phyloP scores from a whole-genome alignment of 2,329 filamentous ascomycete species.

The Botrytis hyacinthi region DNA sequence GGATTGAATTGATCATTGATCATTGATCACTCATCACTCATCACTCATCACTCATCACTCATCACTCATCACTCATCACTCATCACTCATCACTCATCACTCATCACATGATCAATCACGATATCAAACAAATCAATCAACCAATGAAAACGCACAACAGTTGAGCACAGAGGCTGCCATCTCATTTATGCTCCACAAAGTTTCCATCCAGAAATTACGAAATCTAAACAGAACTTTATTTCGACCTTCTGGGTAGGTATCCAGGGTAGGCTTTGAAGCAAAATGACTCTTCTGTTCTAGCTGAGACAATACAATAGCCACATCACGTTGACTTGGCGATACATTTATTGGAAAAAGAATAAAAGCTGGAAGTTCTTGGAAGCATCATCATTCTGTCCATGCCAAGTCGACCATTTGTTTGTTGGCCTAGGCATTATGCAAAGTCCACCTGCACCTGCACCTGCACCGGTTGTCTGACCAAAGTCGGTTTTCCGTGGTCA shows the following conservation, averaged over 20 bases:
- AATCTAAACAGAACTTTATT: neutral
- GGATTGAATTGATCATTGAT: neutral
- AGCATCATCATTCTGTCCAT: neutral
- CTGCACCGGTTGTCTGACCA: neutral
- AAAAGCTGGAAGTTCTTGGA: neutral
- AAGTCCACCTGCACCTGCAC: neutral
- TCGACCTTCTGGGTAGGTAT: neutral
- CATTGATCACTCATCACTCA: neutral
- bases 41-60: too few species aligned
- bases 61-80: too few species aligned
- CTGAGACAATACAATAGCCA: neutral
- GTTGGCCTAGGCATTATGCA: neutral
- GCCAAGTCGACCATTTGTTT: neutral
- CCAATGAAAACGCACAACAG: neutral
- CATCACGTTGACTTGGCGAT: neutral
- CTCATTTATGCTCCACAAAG: neutral
- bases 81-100: neutral
- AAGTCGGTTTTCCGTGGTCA: neutral
- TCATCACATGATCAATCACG: neutral
- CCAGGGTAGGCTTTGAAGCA: too few species aligned
- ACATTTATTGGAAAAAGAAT: neutral
- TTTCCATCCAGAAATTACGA: neutral
- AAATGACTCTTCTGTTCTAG: neutral
- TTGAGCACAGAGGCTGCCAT: neutral
- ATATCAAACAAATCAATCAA: neutral